Base-by-base conservation (phyloP, 2,329 filamentous ascomycete species). In the Paraphaeosphaeria minitans region DNA sequence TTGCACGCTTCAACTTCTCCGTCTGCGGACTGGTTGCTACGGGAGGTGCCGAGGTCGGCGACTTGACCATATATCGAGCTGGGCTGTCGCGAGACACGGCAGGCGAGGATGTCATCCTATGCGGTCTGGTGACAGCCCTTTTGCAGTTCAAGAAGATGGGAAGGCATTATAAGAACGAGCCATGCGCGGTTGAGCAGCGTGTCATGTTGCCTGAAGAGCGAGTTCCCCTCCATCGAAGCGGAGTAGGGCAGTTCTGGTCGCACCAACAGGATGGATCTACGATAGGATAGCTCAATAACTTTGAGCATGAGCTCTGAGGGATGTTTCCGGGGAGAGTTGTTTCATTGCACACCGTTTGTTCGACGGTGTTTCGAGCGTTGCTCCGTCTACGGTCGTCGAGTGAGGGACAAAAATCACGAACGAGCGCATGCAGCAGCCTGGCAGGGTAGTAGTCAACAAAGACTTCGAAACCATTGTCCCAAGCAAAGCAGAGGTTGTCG, bases 1-100 rank as follows among this genome's bases (percentile, higher is more conserved):
- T 74, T 60, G 73, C 73, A 19, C 66, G 71, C 29, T 75, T 76
- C 54, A 70, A 65, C 3, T 75, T 70, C 49, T 73, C 72, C 4
- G 56, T 57, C 6, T 55, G 60, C 8, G 73, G 73, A 19, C 67
- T 66, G 16, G 13, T 61, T 52, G 73, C 73, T 14, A 59, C 61
- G 29, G 64, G 65, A 29, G 72, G 72, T 6, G 70, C 66, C 7
- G 70, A 71, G 39, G 67, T 69, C 13, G 72, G 72, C 22, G 63
- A 72, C 47, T 51, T 75, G 57, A 60, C 55, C 4, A 53, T 75
- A 3, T 74, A 67, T 53, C 62, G 63, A 10, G 68, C 74, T 55
- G 51, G 57, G 6, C 47, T 75, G 42, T 69, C 67, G 22, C 41
- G 61, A 45, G 62, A 66, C 35, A 53, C 39, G 39, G 62, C 65